Evolutionary conservation across 441 rosid genomes (phyloP), one percentile per base, ranked within the genome.

Genomic region (Pelargonium cotyledonis): DNA sequence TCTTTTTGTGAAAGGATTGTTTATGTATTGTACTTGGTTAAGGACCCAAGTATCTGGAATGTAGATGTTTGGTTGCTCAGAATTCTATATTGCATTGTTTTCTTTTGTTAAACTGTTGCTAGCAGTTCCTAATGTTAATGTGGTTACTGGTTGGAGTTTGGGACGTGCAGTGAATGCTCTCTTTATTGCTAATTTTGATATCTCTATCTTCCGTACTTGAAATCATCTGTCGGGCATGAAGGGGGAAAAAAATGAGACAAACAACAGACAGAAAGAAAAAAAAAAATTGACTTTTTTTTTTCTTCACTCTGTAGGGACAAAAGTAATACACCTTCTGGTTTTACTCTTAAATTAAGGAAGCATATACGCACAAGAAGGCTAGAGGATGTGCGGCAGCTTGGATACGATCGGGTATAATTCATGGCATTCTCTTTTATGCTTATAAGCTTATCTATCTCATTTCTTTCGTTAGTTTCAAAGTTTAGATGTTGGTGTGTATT

Each of bases 311-410:
- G n/a, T 71, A 95, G 99, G 74, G 98, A 95, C 70, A 95, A 95
- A 84, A 95, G 91, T 65, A 95, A 95, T 68, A 95, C 97, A 8
- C 99, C 99, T 49, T 95, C 99, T 70, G 99, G 97, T 18, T 92
- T 95, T 84, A 95, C 99, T 68, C 83, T 95, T 55, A 95, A 95
- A 81, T 78, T 95, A 67, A 79, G 99, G 75, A 95, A 86, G 80
- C 99, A 95, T 82, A 86, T 90, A 60, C 85, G 99, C 8, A 90
- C 97, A 1, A 84, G 96, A 80, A 88, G 99, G 85, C 94, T 95
- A 53, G 99, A 95, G 76, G 99, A 95, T 80, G 99, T 95, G 23
- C 92, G 95, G 7, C 97, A 95, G 80, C 95, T 95, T 40, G 99
- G 99, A 70, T 95, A 91, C 66, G 99, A 95, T 76, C 82, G 99